Evolutionary conservation across 805 yeast species (phyloP), one percentile per base, ranked within the genome.

Genomic region (Torulaspora gathmanii): DNA sequence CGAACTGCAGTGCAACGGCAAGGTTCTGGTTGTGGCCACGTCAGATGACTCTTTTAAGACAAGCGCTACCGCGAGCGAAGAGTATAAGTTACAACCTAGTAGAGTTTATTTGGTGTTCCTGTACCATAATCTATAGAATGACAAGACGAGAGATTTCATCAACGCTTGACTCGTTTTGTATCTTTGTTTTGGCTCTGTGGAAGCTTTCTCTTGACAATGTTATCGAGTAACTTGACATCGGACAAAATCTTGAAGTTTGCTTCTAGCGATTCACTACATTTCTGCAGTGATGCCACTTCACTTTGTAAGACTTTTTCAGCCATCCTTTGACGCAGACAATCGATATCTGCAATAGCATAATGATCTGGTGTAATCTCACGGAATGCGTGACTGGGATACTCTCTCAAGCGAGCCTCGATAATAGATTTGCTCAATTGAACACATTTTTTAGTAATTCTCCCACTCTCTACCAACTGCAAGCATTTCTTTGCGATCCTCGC

Each of bases 181-280:
- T 25, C 12, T 31, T 37, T 35, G 20, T 23, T 37, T 6, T 56
- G 59, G 13, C 56, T 60, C 10, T 58, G 58, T 34, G 61, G 65
- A 3, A 53, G 12, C 44, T 70, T 73, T 51, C 81, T 72, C 58
- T 83, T 84, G 47, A 78, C 49, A 20, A 83, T 73, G 55, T 80
- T 81, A 44, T 78, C 71, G 37, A 80, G 60, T 35, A 83, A 59
- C 58, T 80, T 82, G 1, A 70, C 76, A 64, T 83, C 89, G 5
- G 74, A 77, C 27, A 84, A 75, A 25, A 74, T 48, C 41, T 63
- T 65, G 51, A 70, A 76, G 10, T 65, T 60, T 9, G 49, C 50
- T 3, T 49, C 48, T 12, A 69, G 40, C 4, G 56, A 36, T 8
- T 50, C 51, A 23, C 53, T 13, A 52, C 81, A 70, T 36, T 62